Evolutionary conservation across 176 grass and related monocot species (phyloP), one percentile per base, ranked within the genome.

Genomic region (Tillandsia leiboldiana): DNA sequence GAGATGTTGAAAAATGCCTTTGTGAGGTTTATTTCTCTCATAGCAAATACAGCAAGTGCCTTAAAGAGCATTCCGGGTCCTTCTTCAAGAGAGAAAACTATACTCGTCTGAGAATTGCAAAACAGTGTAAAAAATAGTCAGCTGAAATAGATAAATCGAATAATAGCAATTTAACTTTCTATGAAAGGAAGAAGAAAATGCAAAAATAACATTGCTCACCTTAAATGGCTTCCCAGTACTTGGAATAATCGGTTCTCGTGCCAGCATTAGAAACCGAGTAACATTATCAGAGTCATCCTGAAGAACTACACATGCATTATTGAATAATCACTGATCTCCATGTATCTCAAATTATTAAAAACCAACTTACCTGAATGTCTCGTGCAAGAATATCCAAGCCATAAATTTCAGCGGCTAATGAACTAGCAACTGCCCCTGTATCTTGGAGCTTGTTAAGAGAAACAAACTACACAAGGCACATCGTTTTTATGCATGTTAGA

Each of bases 71-170:
- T 66, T 26, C 88, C 92, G 22, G 88, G 92, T 4, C 92, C 92
- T 79, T 96, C 92, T 89, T 96, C 92, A 15, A 91, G 70, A 79
- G 88, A 96, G 66, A 96, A 96, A 48, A 96, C 85, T 82, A 96
- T 89, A 75, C 92, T 96, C 13, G 85, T 88, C 91, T 91, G 65
- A 49, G 66, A 24, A 65, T 66, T 13, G 68, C 33, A 73, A 33
- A 53, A 56, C 51, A 28, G 10, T 48, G 68, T 14, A 50, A 11
- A 8, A 70, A 28, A 42, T 7, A 42, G 33, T 42, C 33, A 42
- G 33, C 33, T 7, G 0, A 53, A 17, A 11, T 9, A 53, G 18
- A 28, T 12, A 42, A 12, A 13, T 12, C 28, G 61, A n/a, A 1
- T 22, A 63, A 50, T 47, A 49, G 15, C 50, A 12, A 10, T 49